phyloP scores from a whole-genome alignment of 2,329 filamentous ascomycete genomes.

The Fusarium brachygibbosum region DNA sequence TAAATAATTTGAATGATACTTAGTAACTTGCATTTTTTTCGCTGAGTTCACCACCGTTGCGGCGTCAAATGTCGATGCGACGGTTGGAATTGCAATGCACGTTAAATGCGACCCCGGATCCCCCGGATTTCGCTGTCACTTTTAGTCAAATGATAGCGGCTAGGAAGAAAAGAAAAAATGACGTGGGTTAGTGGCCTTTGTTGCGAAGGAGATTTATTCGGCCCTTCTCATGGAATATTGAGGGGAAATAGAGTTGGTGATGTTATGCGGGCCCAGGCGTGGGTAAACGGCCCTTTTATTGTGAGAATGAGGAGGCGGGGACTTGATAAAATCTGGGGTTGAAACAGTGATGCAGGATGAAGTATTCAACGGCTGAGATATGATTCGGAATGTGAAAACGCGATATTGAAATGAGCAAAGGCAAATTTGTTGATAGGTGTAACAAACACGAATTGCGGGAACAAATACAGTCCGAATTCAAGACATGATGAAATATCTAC shows the following conservation, averaged over 20 bases:
- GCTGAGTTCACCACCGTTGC: not conserved
- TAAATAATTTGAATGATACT: too few species aligned
- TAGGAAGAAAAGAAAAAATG: not conserved
- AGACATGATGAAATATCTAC: too few species aligned
- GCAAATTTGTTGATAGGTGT: too few species aligned
- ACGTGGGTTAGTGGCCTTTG: not conserved
- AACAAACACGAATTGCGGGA: too few species aligned
- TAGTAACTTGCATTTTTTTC: too few species aligned
- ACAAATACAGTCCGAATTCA: too few species aligned
- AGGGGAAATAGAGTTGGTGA: conserved; percentile 32
- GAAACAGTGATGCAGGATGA: not conserved
- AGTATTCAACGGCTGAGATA: not conserved
- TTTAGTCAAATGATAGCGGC: not conserved
- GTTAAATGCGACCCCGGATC: not conserved
- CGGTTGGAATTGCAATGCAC: not conserved
- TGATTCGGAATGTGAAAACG: too few species aligned
- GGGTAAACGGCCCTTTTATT: conserved; percentile 6
- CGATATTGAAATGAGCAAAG: too few species aligned
- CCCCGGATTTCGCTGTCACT: conserved; percentile 11
- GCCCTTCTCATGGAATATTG: conserved; percentile 19
- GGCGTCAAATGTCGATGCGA: not conserved
- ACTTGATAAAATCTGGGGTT: conserved; percentile 9
- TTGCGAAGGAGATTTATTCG: conserved; percentile 14
- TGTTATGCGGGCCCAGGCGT: not conserved
- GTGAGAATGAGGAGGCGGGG: conserved; percentile 7